phyloP scores from a whole-genome alignment of 169 alveolate species.

The Eimeria falciformis region DNA sequence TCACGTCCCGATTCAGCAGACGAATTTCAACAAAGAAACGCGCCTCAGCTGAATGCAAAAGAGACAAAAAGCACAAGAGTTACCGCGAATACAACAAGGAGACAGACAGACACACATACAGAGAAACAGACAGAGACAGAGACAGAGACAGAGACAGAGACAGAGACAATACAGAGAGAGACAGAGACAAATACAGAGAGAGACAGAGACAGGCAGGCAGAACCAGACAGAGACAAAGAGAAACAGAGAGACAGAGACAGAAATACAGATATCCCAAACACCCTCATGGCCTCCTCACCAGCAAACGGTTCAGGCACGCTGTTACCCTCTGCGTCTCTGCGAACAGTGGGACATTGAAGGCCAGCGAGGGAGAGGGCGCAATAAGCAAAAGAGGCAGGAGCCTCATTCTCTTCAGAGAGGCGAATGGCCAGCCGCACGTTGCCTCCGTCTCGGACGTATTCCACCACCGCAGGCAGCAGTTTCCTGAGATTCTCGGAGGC shows the following conservation, averaged over 20 bases:
- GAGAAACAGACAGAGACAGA: not conserved
- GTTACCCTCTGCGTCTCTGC: conserved; percentile 27
- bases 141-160: not conserved
- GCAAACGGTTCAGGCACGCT: conserved; percentile 45
- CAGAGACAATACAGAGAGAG: not conserved
- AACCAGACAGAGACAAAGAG: too few relatives aligned
- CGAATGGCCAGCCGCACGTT: conserved; percentile 15
- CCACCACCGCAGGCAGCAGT: conserved; percentile 63
- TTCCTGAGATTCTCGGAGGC: conserved; percentile 21
- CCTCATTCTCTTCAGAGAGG: not conserved
- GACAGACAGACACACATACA: not conserved
- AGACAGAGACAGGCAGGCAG: not conserved
- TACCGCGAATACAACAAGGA: not conserved
- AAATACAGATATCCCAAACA: not conserved
- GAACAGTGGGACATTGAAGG: conserved; percentile 45
- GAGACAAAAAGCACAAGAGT: not conserved
- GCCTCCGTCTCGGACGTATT: conserved; percentile 71
- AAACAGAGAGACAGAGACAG: not conserved
- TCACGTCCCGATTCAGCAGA: conserved; percentile 77
- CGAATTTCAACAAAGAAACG: conserved; percentile 76
- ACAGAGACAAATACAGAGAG: not conserved
- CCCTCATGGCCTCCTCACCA: conserved; percentile 1
- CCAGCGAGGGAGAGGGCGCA: conserved; percentile 65
- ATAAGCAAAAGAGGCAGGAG: conserved; percentile 2
- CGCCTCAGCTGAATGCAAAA: conserved; percentile 61